Evolutionary conservation across 768 basidiomycete species (phyloP), one percentile per base, ranked within the genome.

Genomic region (Cystofilobasidium macerans): DNA sequence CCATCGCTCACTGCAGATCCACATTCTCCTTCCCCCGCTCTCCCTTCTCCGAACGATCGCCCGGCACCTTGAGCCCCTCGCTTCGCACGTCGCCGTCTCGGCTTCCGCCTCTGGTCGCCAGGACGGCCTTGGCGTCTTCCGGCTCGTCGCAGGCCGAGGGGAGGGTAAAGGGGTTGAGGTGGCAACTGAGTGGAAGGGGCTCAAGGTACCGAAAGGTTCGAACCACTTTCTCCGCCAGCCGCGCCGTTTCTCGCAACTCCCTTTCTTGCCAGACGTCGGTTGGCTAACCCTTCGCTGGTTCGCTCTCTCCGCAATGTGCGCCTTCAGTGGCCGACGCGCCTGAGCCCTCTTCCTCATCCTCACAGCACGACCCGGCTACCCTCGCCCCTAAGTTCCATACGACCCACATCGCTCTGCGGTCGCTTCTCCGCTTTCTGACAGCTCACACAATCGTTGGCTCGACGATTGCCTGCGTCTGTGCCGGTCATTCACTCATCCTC

Each of bases 401-500:
- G 1, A 86, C 88, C 2, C 79, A 85, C 18, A 79, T 92, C 8
- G 86, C 86, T 13, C 81, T 85, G 20, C 82, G 82, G 56, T 86
- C 86, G 71, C 86, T 92, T 72, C 78, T 86, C 72, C 88, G 87
- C 73, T 91, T 92, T 73, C 78, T 92, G 69, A 85, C 81, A 70
- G 84, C 85, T 63, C 86, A 91, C 73, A 81, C 85, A 30, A 84
- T 92, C 35, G 88, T 87, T 3, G 86, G 84, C 0, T 86, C 87
- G 2, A 89, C 89, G 0, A 89, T 93, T 67, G 88, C 87, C 36
- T 87, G 89, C 72, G 81, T 92, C 58, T 92, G 89, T 72, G 83
- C 85, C 70, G 81, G 84, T 65, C 86, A 90, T 69, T 91, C 88
- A 72, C 80, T 88, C 66, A 91, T 92, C 70, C 80, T 91, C 59